These are phyloP conservation scores for Fusarium penzigii DNA, from an alignment of 2,329 filamentous ascomycete species.

Conservation along the genomic window DNA sequence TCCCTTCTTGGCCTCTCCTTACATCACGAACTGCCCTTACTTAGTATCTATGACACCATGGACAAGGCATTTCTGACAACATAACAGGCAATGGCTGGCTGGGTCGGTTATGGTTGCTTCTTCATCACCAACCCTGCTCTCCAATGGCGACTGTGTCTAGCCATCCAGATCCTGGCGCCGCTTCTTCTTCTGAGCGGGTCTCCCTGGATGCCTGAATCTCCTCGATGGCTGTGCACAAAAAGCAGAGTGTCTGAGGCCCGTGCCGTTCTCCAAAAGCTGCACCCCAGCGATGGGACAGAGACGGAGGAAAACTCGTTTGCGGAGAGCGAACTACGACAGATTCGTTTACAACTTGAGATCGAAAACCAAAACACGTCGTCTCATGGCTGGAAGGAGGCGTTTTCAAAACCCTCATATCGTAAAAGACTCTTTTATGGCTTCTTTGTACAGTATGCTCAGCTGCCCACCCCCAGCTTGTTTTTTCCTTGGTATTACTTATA, in stretches of 20 bases:
- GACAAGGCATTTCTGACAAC: no score
- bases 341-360: background rate
- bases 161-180: background rate
- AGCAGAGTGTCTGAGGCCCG: background rate
- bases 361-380: background rate
- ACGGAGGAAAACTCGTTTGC: background rate
- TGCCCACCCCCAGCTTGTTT: no score
- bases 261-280: background rate
- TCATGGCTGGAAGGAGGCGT: background rate
- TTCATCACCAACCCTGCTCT: background rate
- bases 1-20: no score
- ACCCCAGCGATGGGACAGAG: background rate
- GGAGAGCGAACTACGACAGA: background rate
- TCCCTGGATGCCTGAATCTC: background rate
- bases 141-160: background rate
- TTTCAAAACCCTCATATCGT: background rate
- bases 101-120: slow-evolving; percentile 2
- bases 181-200: background rate
- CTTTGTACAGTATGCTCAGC: slow-evolving; percentile 5
- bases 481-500: no score
- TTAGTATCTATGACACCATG: no score
- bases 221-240: background rate
- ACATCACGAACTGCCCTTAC: no score
- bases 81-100: slow-evolving; percentile 1
- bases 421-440: background rate